A percentile compares a stretch with the other conserved stretches of the same genome.
phyloP scores from a whole-genome alignment of 2,329 filamentous ascomycete genomes.

The Diaporthe australafricana region DNA sequence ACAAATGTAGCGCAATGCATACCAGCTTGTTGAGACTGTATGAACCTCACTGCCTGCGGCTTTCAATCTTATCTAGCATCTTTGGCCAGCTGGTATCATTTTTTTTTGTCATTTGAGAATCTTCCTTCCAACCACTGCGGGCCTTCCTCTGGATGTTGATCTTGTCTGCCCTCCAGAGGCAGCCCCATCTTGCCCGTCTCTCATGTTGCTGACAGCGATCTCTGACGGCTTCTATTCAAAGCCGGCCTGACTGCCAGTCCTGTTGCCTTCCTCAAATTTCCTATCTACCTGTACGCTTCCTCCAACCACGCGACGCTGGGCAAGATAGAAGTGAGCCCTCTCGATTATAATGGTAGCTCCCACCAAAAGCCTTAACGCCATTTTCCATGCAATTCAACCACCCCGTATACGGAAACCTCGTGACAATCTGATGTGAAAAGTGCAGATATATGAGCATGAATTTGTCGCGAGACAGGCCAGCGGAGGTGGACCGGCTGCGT shows the following conservation, averaged over 20 bases:
- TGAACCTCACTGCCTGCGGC: neutral
- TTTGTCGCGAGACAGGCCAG: neutral
- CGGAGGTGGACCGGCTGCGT: neutral
- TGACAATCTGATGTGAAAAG: constrained; percentile 28
- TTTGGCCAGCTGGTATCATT: constrained; percentile 32
- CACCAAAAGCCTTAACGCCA: constrained; percentile 31
- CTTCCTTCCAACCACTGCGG: neutral
- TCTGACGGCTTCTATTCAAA: neutral
- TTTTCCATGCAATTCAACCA: constrained; percentile 32
- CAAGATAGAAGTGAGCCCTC: neutral
- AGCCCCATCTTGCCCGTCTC: neutral
- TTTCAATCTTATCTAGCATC: constrained; percentile 4
- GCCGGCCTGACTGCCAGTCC: neutral
- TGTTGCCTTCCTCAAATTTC: neutral
- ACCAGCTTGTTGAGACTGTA: neutral
- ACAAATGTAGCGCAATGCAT: neutral
- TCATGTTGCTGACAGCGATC: neutral
- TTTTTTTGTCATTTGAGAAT: neutral
- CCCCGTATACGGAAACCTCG: constrained; percentile 4
- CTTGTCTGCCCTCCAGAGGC: neutral
- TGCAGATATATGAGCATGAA: neutral
- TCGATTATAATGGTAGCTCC: constrained; percentile 25
- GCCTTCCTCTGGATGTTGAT: too few relatives aligned
- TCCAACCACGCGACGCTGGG: constrained; percentile 3
- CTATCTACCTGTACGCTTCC: neutral